Evolutionary conservation across 441 rosid genomes (phyloP).

Genomic region (Viola pubescens): DNA sequence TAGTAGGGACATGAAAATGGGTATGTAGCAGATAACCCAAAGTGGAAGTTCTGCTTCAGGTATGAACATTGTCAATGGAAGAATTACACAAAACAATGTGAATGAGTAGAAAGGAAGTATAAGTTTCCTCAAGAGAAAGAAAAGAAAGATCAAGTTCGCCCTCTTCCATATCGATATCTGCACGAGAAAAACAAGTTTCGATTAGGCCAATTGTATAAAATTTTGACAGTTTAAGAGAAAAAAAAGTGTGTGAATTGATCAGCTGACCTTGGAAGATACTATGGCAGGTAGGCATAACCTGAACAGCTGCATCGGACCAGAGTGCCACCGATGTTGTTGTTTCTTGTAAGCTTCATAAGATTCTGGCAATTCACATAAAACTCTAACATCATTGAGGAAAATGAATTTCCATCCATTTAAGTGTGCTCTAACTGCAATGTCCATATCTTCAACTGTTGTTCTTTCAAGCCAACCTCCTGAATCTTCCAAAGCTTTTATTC

Average conservation of each 20-base stretch:
- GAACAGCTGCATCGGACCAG: slow-evolving; percentile 94
- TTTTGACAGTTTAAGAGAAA: background rate
- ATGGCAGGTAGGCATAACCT: slow-evolving; percentile 78
- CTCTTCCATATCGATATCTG: slow-evolving; percentile 68
- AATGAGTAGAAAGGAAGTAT: slow-evolving; percentile 89
- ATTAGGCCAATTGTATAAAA: slow-evolving; percentile 6
- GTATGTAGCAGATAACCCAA: slow-evolving; percentile 85
- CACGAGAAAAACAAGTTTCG: slow-evolving; percentile 18
- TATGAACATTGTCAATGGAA: slow-evolving; percentile 86
- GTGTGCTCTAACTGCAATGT: slow-evolving; percentile 89
- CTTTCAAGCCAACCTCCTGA: slow-evolving; percentile 96
- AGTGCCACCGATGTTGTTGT: slow-evolving; percentile 95
- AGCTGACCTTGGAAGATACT: slow-evolving; percentile 57
- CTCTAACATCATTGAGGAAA: slow-evolving; percentile 70
- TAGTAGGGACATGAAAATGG: slow-evolving; percentile 69
- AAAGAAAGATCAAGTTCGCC: slow-evolving; percentile 69
- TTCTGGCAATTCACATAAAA: slow-evolving; percentile 82
- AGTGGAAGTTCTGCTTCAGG: slow-evolving; percentile 84
- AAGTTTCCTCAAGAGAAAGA: slow-evolving; percentile 83
- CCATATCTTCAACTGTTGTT: slow-evolving; percentile 95
- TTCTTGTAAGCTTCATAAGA: slow-evolving; percentile 92
- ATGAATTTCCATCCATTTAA: slow-evolving; percentile 81
- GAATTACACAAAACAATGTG: slow-evolving; percentile 84
- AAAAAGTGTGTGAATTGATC: background rate
- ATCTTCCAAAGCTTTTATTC: slow-evolving; percentile 79